Base-by-base conservation (phyloP, 106 monocot genomes). In the Dendrobium catenatum region DNA sequence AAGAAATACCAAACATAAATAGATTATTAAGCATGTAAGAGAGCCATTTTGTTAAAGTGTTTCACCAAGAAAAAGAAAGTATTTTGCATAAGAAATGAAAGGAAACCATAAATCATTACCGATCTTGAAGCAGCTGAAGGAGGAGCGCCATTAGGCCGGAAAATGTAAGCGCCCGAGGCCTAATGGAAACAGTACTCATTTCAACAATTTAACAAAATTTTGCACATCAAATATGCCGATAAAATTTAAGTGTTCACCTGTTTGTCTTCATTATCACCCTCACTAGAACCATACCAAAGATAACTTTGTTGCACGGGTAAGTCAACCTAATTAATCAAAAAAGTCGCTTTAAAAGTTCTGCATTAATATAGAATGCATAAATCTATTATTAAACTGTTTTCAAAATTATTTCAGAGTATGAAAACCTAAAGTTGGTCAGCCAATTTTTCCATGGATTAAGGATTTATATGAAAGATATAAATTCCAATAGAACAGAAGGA, bases 81-180 rank as follows among this genome's bases (percentile, higher is more conserved):
- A 74, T 16, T 20, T 43, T 74, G 43, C 31, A 74, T 43, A 18
- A 74, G 9, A 42, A 44, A 74, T 9, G 0, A n/a, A 42, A 48
- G 49, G 47, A 10, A 76, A 49, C 48, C 18, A 68, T 77, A n/a
- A 47, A 82, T 16, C 40, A 75, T 59, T 87, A 95, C 95, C 88
- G 26, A 80, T 88, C 83, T 82, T 64, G 87, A 87, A 79, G 81
- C 64, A 83, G 19, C 41, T 72, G 80, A 81, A 51, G 93, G 90
- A 84, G 81, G 81, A 81, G 80, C 74, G 18, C 92, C 90, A 92
- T 90, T 78, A 46, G 95, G 95, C 19, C 90, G 79, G 82, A 95
- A 95, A 82, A 95, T 90, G 75, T 95, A 95, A 79, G 95, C 92
- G 77, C 92, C 92, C 70, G 95, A 95, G 64, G 90, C 82, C 95